Percentiles rank a stretch among this genome's conserved stretches.
Evolutionary conservation across 495 filamentous ascomycete species (phyloP).

Genomic region (Penicillium psychrofluorescens): DNA sequence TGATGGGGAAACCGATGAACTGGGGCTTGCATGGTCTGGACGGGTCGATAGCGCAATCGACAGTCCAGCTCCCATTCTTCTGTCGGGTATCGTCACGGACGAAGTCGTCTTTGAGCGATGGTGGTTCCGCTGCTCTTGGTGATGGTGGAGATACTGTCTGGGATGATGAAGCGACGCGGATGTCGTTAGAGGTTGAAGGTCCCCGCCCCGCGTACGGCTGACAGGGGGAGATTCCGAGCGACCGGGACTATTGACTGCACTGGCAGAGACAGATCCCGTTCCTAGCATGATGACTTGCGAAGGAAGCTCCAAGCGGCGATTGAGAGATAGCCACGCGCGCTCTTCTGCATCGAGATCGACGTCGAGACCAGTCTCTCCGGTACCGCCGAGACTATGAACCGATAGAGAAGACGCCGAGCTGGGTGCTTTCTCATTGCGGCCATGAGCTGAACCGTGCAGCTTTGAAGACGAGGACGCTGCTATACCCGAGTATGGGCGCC

Average conservation of each 20-base stretch:
- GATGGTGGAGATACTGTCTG: neutral
- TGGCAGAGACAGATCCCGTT: constrained; percentile 4
- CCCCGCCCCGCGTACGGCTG: neutral
- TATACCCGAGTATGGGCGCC: constrained; percentile 39
- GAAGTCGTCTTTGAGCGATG: constrained; percentile 33
- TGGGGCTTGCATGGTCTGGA: constrained; percentile 7
- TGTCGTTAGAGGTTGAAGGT: constrained; percentile 2
- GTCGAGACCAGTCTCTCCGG: constrained; percentile 8
- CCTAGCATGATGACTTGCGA: constrained; percentile 25
- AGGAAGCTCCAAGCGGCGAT: constrained; percentile 64
- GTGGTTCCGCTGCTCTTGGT: constrained; percentile 15
- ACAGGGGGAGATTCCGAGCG: neutral
- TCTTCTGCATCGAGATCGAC: constrained; percentile 44
- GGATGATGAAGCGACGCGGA: neutral
- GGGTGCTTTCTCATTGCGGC: constrained; percentile 6
- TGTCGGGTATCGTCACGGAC: constrained; percentile 10
- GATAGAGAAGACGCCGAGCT: constrained; percentile 32
- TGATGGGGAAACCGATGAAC: constrained; percentile 9
- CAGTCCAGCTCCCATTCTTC: constrained; percentile 5
- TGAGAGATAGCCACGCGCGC: constrained; percentile 64
- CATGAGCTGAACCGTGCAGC: no score
- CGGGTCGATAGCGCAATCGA: constrained; percentile 13
- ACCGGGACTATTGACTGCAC: constrained; percentile 4
- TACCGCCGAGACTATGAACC: constrained; percentile 14
- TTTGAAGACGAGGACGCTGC: no score